Percentiles rank a stretch among this genome's conserved stretches.
Evolutionary conservation across 2,329 filamentous ascomycete genomes (phyloP).

Genomic region (Aspergillus melleus): DNA sequence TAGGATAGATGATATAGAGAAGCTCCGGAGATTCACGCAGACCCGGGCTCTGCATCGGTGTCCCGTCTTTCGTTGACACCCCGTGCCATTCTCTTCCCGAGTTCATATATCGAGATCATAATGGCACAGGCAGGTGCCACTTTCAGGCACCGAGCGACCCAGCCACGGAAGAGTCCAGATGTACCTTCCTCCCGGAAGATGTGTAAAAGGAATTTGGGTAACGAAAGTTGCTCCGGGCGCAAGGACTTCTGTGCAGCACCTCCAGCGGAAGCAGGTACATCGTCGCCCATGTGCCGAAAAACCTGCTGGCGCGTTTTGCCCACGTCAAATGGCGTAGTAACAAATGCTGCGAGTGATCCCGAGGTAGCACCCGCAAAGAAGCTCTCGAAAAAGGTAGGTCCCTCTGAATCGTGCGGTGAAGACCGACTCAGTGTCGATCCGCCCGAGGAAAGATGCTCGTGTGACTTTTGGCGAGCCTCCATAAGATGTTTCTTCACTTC

Average conservation of each 20-base stretch:
- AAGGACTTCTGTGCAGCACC: conserved; percentile 20
- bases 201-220: conserved; percentile 82
- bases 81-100: conserved; percentile 85
- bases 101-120: conserved; percentile 98
- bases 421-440: conserved; percentile 19
- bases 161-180: conserved; percentile 81
- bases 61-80: conserved; percentile 65
- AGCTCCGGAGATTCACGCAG: conserved; percentile 10
- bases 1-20: background rate
- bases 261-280: conserved; percentile 20
- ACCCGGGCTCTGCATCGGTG: conserved; percentile 19
- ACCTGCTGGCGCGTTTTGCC: conserved; percentile 95
- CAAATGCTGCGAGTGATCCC: conserved; percentile 79
- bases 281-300: conserved; percentile 59
- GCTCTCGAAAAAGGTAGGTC: conserved; percentile 79
- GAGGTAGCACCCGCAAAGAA: conserved; percentile 83
- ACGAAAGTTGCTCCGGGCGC: conserved; percentile 71
- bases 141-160: conserved; percentile 88
- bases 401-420: conserved; percentile 68
- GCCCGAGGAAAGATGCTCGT: conserved; percentile 19
- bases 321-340: conserved; percentile 95
- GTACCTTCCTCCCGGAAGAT: conserved; percentile 86
- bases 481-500: conserved; percentile 70
- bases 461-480: conserved; percentile 60
- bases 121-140: conserved; percentile 96